Conservation (phyloP, 2,329 filamentous ascomycete genomes). For the Herpotrichia juniperi region DNA sequence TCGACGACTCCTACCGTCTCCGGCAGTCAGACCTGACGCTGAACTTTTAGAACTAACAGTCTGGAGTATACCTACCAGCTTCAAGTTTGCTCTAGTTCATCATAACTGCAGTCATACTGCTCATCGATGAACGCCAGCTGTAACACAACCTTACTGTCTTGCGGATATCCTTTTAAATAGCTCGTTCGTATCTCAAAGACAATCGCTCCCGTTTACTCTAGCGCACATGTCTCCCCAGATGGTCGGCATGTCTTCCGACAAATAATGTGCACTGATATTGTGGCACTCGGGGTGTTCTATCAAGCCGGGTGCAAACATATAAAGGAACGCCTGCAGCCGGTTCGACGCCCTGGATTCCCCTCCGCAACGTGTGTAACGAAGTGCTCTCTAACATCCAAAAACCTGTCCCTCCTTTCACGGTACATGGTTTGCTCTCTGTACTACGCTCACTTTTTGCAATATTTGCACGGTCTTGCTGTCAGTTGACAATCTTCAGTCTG, state of each 20-base stretch:
- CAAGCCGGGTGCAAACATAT: conserved; percentile 2
- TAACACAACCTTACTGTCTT: too few species aligned
- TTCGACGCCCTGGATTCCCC: neutral
- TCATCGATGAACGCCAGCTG: too few species aligned
- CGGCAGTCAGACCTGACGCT: too few species aligned
- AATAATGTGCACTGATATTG: neutral
- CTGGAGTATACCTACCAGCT: too few species aligned
- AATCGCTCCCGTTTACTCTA: neutral
- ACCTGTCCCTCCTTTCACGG: conserved; percentile 1
- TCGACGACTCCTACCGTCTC: too few species aligned
- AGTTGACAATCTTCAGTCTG: conserved; percentile 6
- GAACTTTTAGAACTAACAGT: too few species aligned
- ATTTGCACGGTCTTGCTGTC: neutral
- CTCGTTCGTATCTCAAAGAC: neutral
- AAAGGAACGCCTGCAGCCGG: conserved; percentile 6
- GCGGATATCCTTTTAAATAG: too few species aligned
- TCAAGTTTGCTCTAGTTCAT: neutral
- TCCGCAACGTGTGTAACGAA: conserved; percentile 15
- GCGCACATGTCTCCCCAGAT: neutral
- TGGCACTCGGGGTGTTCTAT: neutral
- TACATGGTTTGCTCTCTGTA: conserved; percentile 14
- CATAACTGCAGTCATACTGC: too few species aligned
- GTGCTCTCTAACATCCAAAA: conserved; percentile 7
- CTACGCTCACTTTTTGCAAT: conserved; percentile 4
- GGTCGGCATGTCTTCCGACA: neutral